phyloP scores from a whole-genome alignment of 2,329 filamentous ascomycete genomes.

The Reticulascus tulasneorum region DNA sequence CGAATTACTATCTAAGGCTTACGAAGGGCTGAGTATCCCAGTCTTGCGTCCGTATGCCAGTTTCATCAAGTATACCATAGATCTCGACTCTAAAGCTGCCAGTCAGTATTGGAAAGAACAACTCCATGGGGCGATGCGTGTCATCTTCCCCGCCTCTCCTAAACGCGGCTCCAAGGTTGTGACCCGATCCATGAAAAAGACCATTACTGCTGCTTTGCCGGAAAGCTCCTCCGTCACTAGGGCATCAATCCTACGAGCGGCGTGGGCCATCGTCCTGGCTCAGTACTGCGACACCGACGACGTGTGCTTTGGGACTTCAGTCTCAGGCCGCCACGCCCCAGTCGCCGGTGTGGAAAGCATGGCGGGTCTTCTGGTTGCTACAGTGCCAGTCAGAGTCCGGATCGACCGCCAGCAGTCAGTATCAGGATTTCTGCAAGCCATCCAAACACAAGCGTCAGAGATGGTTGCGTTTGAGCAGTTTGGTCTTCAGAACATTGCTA shows the following conservation, averaged over 20 bases:
- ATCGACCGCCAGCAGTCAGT: conserved; percentile 7
- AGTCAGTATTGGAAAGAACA: conserved; percentile 10
- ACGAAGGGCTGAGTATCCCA: conserved; percentile 1
- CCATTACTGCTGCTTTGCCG: background rate
- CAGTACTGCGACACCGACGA: conserved; percentile 27
- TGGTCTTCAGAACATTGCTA: conserved; percentile 15
- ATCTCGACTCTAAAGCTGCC: conserved; percentile 2
- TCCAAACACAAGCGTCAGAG: conserved; percentile 11
- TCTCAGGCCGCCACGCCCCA: conserved; percentile 23
- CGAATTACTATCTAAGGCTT: conserved; percentile 2
- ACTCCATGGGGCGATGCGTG: conserved; percentile 7
- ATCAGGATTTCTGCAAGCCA: conserved; percentile 4
- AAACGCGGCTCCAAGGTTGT: background rate
- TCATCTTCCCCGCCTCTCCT: conserved; percentile 6
- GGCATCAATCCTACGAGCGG: conserved; percentile 19
- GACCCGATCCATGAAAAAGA: background rate
- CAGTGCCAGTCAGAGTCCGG: conserved; percentile 21
- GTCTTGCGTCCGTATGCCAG: conserved; percentile 4
- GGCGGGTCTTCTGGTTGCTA: conserved; percentile 23
- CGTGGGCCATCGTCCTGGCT: conserved; percentile 28
- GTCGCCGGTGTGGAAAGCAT: conserved; percentile 21
- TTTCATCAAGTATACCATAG: conserved; percentile 10
- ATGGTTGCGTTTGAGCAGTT: conserved; percentile 18
- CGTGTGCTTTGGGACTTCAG: conserved; percentile 21
- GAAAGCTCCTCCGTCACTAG: conserved; percentile 1